Conservation (phyloP, 192 early-diverging fungal genomes). For the Gaertneriomyces sp. region DNA sequence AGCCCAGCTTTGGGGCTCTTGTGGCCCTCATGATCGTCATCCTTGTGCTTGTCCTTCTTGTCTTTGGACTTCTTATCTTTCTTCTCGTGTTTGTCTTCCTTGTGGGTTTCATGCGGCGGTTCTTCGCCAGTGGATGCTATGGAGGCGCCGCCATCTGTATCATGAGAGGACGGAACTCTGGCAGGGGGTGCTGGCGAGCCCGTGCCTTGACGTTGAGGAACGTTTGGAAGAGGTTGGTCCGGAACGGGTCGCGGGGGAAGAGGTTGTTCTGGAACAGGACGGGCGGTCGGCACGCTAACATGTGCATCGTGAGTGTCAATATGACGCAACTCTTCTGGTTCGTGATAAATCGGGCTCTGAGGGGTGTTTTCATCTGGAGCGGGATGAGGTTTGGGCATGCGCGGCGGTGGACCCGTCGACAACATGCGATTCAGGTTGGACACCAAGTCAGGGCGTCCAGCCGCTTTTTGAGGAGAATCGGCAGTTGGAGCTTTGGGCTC, state of each 20-base stretch:
- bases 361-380: not conserved
- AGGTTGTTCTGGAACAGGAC: not conserved
- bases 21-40: constrained; percentile 6
- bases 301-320: not conserved
- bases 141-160: too few relatives aligned
- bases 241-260: too few relatives aligned
- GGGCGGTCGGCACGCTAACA: not conserved
- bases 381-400: too few relatives aligned
- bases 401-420: constrained; percentile 19
- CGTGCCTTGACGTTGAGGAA: too few relatives aligned
- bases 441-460: constrained; percentile 1
- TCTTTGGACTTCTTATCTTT: not conserved
- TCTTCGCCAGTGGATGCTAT: not conserved
- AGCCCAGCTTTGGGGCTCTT: constrained; percentile 34
- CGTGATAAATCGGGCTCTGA: not conserved
- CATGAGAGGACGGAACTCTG: too few relatives aligned
- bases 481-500: not conserved
- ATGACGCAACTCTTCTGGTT: constrained; percentile 9
- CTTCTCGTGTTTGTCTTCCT: constrained; percentile 3
- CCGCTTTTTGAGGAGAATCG: constrained; percentile 4
- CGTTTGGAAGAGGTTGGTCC: too few relatives aligned
- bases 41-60: constrained; percentile 29
- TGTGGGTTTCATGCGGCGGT: not conserved
- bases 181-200: too few relatives aligned
- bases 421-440: constrained; percentile 39